Conservation (phyloP, 106 monocot species). For the Dendrobium catenatum region DNA sequence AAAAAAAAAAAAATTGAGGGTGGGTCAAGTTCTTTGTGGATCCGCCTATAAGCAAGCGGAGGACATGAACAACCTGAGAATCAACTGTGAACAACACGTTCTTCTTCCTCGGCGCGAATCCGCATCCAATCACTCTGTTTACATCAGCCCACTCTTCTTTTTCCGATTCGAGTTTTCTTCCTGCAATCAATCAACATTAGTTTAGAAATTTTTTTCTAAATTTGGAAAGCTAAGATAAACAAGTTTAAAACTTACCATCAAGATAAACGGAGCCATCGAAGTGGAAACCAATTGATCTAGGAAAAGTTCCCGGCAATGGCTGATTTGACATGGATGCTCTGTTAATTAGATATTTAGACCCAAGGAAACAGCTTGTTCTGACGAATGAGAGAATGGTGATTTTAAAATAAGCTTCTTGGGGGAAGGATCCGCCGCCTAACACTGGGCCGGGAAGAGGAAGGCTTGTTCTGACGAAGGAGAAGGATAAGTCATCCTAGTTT, state of each 20-base stretch:
- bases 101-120: constrained; percentile 60
- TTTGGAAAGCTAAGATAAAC: not conserved
- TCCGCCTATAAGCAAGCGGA: too few species aligned
- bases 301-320: constrained; percentile 40
- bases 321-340: not conserved
- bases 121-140: constrained; percentile 67
- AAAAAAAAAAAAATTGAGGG: too few species aligned
- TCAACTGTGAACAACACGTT: constrained; percentile 25
- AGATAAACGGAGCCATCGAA: constrained; percentile 65
- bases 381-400: constrained; percentile 46
- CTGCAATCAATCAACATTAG: constrained; percentile 13
- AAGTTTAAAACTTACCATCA: constrained; percentile 41
- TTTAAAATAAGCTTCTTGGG: constrained; percentile 84
- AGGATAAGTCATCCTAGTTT: not conserved
- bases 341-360: constrained; percentile 25
- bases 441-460: constrained; percentile 72
- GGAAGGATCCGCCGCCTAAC: constrained; percentile 38
- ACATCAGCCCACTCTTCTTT: constrained; percentile 36
- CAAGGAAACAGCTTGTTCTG: constrained; percentile 31
- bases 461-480: constrained; percentile 27
- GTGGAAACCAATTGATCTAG: constrained; percentile 66
- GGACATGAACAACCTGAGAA: too few species aligned
- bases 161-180: constrained; percentile 49
- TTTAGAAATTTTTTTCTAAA: too few species aligned
- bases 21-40: too few species aligned